Base-by-base conservation (phyloP, 208 protist species). In the Wallacemonas rigidus region DNA sequence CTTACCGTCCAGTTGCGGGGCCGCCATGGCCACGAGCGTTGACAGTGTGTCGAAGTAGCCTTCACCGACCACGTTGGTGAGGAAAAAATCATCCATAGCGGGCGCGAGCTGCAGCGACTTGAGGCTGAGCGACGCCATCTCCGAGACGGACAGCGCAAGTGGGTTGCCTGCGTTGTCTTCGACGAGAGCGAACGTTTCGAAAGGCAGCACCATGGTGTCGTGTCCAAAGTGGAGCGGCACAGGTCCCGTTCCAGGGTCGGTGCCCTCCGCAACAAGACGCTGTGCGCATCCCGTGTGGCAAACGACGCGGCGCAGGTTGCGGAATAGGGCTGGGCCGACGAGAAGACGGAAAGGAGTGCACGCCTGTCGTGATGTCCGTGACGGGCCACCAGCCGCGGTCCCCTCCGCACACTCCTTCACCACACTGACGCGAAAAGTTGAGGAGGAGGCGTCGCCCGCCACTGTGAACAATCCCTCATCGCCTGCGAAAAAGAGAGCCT, bases 61-160 rank as follows among this genome's bases (percentile, higher is more conserved):
- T 0, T 90, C 80, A 2, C 90, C 90, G 71, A 88, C 82, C 11
- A 88, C 53, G 35, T 80, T 86, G 8, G 47, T 79, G 51, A 92
- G 69, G 45, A 83, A 70, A 57, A 82, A 71, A 36, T 78, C 75
- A 67, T 86, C 86, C 51, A 87, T n/a, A 36, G 83, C 89, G 1
- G 89, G 81, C 36, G 58, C 63, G 38, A 86, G 17, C 47, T 60
- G 43, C 38, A 77, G 47, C 39, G 45, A 36, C 39, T 15, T 71
- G 1, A 84, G 78, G 54, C 77, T 76, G 44, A 89, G 67, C 1
- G 83, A 56, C 39, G 83, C 41, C 36, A 77, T 77, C 3, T 55
- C 41, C 55, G 9, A 39, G 5, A 43, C 54, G 0, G 60, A 6
- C 6, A 51, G 64, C 35, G 58, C 26, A 7, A 77, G 58, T 36